A percentile compares a stretch with the other conserved stretches of the same genome.
Conservation (phyloP, 345 rosid species). For the Rhodamnia argentea region DNA sequence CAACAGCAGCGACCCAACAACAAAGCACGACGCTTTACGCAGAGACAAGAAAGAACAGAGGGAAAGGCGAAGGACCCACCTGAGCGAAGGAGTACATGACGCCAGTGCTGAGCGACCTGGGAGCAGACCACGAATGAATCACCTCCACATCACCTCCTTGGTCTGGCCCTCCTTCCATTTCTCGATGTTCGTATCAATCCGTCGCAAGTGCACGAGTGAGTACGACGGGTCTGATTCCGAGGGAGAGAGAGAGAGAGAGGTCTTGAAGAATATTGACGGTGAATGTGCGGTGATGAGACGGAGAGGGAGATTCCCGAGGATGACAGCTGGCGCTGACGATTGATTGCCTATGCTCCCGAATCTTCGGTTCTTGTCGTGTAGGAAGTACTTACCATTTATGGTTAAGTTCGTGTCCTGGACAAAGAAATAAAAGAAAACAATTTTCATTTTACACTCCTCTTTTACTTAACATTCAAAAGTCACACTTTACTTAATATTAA, state of each 20-base stretch:
- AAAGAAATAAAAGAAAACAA: too few relatives aligned
- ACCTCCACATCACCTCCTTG: constrained; percentile 13
- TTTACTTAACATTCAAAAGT: too few relatives aligned
- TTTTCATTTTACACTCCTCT: too few relatives aligned
- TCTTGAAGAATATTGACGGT: too few relatives aligned
- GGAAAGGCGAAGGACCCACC: constrained; percentile 14
- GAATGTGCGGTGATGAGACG: not conserved
- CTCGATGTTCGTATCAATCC: not conserved
- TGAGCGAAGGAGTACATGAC: constrained; percentile 87
- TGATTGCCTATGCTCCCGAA: not conserved
- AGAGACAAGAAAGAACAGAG: not conserved
- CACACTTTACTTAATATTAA: too few relatives aligned
- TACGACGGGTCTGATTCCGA: not conserved
- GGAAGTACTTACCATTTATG: not conserved
- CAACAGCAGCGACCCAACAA: not conserved
- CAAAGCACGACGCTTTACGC: not conserved
- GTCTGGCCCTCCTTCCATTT: not conserved
- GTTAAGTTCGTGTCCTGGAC: not conserved
- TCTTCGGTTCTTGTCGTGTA: not conserved
- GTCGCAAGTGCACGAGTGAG: not conserved
- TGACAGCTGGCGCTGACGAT: not conserved
- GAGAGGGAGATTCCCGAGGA: not conserved
- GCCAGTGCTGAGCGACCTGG: constrained; percentile 82
- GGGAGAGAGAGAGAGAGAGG: not conserved
- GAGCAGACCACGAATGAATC: constrained; percentile 87